Evolutionary conservation across 306 rosid genomes (phyloP), one percentile per base, ranked within the genome.

Genomic region (Cicer pinnatifidum): DNA sequence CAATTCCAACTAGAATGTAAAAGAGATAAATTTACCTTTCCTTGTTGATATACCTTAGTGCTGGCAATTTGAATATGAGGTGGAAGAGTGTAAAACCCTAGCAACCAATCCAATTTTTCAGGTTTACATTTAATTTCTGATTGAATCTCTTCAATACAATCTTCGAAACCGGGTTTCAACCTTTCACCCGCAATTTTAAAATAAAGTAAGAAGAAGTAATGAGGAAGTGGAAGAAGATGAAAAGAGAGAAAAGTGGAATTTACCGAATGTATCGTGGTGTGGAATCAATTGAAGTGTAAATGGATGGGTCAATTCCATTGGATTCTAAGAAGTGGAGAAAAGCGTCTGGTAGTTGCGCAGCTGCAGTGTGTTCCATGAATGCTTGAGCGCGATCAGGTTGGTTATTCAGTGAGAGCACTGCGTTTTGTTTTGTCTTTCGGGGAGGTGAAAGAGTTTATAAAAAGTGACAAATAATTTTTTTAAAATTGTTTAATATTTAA

Each of bases 191-290:
- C 6, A 15, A 48, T 35, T 6, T 15, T 1, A 15, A 33, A 8
- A 8, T 23, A 15, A 40, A 0, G 58, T 16, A 17, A 37, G 11
- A 17, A 37, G 11, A 41, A 12, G 9, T 28, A 19, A 28, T 28
- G 5, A 11, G 5, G n/a, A 20, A n/a, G 52, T 40, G 54, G 6
- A 37, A 10, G 67, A 46, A 58, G 39, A 48, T 4, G 40, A 11
- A 11, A 35, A 43, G 2, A 44, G 65, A 15, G 23, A 41, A 8
- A 46, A 19, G 6, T 47, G 74, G 60, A 44, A 64, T n/a, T 16
- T 67, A 94, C 98, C 98, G 88, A 71, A 91, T 85, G 77, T 78
- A 94, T 56, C 97, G 91, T 37, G 96, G 98, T 17, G 76, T 87
- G n/a, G 92, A 89, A 78, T 87, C 89, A 8, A 78, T 71, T 19